These are phyloP conservation scores for Sporobolomyces phaffii DNA, from an alignment of 768 basidiomycete species.

Conservation along the genomic window DNA sequence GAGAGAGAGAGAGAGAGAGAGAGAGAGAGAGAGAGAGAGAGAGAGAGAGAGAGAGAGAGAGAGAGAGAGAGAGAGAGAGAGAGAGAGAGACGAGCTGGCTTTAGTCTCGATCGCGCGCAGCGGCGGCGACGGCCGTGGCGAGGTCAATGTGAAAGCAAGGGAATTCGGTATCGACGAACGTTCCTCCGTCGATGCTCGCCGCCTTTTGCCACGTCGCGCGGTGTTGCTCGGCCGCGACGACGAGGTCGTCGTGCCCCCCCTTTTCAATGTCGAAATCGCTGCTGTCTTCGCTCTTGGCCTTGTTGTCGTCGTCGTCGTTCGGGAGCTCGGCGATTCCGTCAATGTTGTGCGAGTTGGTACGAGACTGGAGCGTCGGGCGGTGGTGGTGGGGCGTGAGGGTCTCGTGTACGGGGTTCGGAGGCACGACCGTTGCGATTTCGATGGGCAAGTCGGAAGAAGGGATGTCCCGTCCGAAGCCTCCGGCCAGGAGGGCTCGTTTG, in stretches of 20 bases:
- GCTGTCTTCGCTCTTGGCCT: conserved; percentile 1
- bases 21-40: too few relatives aligned
- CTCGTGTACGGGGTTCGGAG: conserved; percentile 42
- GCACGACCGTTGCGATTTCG: conserved; percentile 77
- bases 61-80: too few relatives aligned
- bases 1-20: too few relatives aligned
- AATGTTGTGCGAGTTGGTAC: neutral
- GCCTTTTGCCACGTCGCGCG: conserved; percentile 11
- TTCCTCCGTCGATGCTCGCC: conserved; percentile 14
- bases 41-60: too few relatives aligned
- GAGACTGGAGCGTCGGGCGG: neutral
- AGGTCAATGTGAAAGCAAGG: conserved; percentile 81
- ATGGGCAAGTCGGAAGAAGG: conserved; percentile 48
- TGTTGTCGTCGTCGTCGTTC: neutral
- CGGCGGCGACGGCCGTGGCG: conserved; percentile 62
- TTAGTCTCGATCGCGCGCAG: conserved; percentile 41
- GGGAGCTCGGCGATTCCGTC: conserved; percentile 12
- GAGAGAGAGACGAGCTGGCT: neutral
- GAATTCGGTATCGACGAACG: conserved; percentile 31
- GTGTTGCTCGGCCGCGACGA: neutral
- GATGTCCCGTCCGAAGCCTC: conserved; percentile 73
- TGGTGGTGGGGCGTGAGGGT: conserved; percentile 1
- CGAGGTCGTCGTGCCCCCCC: conserved; percentile 8
- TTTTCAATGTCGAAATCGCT: conserved; percentile 15
- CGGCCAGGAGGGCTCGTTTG: conserved; percentile 76